These are phyloP conservation scores for Ogataea paraovalis DNA, from an alignment of 805 yeast genomes.

Conservation along the genomic window DNA sequence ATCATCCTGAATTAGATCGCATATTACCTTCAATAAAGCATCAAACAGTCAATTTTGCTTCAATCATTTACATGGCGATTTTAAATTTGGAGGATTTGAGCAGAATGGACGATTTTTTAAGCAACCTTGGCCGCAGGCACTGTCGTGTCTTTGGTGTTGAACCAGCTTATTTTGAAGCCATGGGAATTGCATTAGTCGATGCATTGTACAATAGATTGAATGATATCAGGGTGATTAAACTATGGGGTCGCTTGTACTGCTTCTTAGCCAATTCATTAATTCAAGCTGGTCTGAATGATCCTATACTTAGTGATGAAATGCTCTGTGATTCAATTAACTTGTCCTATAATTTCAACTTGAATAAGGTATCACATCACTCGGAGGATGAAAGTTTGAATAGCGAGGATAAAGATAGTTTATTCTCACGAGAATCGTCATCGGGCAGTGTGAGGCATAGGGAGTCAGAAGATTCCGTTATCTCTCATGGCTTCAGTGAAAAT, in stretches of 20 bases:
- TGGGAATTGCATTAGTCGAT: conserved; percentile 60
- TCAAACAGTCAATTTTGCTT: conserved; percentile 69
- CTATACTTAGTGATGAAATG: conserved; percentile 11
- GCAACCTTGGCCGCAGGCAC: conserved; percentile 62
- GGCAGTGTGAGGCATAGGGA: neutral
- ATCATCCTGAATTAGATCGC: conserved; percentile 50
- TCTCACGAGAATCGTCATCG: neutral
- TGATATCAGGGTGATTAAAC: conserved; percentile 11
- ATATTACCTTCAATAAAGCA: conserved; percentile 63
- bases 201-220: conserved; percentile 53
- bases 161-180: conserved; percentile 52
- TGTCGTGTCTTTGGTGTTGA: conserved; percentile 62
- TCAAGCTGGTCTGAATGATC: conserved; percentile 21
- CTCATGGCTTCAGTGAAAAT: too few species aligned
- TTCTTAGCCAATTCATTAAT: conserved; percentile 30
- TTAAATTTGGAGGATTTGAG: conserved; percentile 52
- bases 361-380: neutral
- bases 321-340: conserved; percentile 8
- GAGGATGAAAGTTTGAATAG: neutral
- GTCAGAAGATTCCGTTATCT: neutral
- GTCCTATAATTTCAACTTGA: conserved; percentile 2
- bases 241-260: conserved; percentile 29
- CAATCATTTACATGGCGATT: conserved; percentile 59
- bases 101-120: conserved; percentile 48
- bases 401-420: conserved; percentile 1